Evolutionary conservation across 345 rosid genomes (phyloP).

Genomic region (Eucalyptus pauciflora): DNA sequence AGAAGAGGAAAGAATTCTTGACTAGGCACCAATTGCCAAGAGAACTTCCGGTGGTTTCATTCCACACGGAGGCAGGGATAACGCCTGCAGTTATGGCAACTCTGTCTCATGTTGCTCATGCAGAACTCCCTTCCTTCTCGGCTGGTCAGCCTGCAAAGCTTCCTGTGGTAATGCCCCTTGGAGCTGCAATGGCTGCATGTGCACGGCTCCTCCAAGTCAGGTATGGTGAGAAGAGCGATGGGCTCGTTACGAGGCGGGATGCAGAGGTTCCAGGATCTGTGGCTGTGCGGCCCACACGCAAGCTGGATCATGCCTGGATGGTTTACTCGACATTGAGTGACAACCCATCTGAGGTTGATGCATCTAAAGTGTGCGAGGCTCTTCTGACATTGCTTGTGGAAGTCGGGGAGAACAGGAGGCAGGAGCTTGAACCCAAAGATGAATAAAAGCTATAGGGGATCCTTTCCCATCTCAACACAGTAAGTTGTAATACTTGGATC

Average conservation of each 20-base stretch:
- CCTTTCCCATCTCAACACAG: neutral
- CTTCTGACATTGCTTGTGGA: slow-evolving; percentile 77
- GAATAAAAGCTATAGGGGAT: neutral
- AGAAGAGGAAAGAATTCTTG: slow-evolving; percentile 77
- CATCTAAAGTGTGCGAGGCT: slow-evolving; percentile 90
- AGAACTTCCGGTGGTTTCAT: slow-evolving; percentile 79
- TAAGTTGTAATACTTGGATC: neutral
- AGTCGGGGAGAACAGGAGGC: slow-evolving; percentile 43
- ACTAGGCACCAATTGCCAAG: slow-evolving; percentile 55
- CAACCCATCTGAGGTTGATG: slow-evolving; percentile 51
- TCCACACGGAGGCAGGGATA: slow-evolving; percentile 84
- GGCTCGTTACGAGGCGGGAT: slow-evolving; percentile 77
- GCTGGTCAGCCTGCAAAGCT: slow-evolving; percentile 50
- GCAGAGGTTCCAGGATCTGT: slow-evolving; percentile 95
- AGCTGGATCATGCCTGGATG: slow-evolving; percentile 97
- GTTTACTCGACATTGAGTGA: slow-evolving; percentile 82
- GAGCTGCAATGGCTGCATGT: slow-evolving; percentile 98
- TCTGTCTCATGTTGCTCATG: slow-evolving; percentile 83
- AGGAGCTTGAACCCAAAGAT: slow-evolving; percentile 1
- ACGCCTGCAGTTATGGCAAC: slow-evolving; percentile 74
- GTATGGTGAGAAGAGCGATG: slow-evolving; percentile 87
- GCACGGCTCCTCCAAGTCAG: slow-evolving; percentile 77
- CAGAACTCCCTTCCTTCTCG: slow-evolving; percentile 56
- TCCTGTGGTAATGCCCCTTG: slow-evolving; percentile 81
- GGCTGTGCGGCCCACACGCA: slow-evolving; percentile 73